These are phyloP conservation scores for Phytopythium boreale DNA, from an alignment of 352 stramenopile genomes.

Conservation along the genomic window DNA sequence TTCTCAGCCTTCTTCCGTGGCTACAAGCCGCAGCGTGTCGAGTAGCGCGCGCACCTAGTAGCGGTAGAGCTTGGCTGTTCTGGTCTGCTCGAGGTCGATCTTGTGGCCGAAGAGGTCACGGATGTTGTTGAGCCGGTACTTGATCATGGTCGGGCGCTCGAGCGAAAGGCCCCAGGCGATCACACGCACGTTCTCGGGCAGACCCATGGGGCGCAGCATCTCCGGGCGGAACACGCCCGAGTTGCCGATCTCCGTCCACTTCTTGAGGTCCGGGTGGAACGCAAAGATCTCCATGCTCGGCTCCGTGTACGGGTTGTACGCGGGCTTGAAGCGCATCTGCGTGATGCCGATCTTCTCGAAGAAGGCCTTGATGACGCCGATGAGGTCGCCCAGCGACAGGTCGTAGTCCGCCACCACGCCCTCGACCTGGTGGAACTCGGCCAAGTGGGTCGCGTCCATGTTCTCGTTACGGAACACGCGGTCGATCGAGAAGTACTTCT, in stretches of 20 bases:
- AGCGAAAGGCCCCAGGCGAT: slow-evolving; percentile 99
- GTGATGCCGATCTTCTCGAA: slow-evolving; percentile 98
- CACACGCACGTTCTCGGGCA: slow-evolving; percentile 98
- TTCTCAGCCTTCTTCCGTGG: neutral
- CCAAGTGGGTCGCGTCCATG: slow-evolving; percentile 99
- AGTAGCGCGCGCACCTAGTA: slow-evolving; percentile 37
- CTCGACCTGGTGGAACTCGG: slow-evolving; percentile 99
- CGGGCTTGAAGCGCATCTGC: slow-evolving; percentile 99
- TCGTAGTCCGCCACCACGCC: slow-evolving; percentile 98
- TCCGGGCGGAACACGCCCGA: slow-evolving; percentile 99
- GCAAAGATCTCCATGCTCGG: slow-evolving; percentile 99
- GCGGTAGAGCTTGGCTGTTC: slow-evolving; percentile 89
- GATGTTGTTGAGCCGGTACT: slow-evolving; percentile 99
- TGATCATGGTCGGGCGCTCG: slow-evolving; percentile 99
- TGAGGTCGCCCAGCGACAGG: slow-evolving; percentile 97
- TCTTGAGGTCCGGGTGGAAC: slow-evolving; percentile 99
- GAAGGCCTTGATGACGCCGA: slow-evolving; percentile 99
- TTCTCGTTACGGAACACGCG: slow-evolving; percentile 99
- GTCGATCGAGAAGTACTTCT: slow-evolving; percentile 99
- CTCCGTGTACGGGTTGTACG: slow-evolving; percentile 99
- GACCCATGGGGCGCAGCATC: slow-evolving; percentile 98
- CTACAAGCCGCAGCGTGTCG: neutral
- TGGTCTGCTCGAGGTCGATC: slow-evolving; percentile 95
- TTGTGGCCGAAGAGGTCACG: slow-evolving; percentile 99
- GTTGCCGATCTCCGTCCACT: slow-evolving; percentile 99